Evolutionary conservation across 75 land plant genomes (phyloP).

Genomic region (Isoetes taiwanensis): DNA sequence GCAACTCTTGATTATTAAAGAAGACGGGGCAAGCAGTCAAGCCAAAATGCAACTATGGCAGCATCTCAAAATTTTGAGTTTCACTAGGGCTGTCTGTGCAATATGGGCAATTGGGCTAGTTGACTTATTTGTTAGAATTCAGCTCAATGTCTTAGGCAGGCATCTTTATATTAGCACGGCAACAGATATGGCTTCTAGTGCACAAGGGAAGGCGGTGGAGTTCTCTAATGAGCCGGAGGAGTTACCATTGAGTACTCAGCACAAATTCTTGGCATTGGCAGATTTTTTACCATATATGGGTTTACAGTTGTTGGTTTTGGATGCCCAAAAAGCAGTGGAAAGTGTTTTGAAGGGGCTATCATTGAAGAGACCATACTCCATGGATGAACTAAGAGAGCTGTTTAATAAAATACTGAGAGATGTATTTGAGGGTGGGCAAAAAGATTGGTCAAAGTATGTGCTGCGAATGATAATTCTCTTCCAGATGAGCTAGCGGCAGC

Average conservation of each 20-base stretch:
- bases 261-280: conserved; percentile 45
- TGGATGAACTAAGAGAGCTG: conserved; percentile 41
- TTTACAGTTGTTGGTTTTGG: conserved; percentile 20
- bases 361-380: conserved; percentile 45
- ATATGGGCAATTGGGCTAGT: conserved; percentile 71
- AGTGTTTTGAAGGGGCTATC: conserved; percentile 38
- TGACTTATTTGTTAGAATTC: conserved; percentile 63
- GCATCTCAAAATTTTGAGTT: conserved; percentile 75
- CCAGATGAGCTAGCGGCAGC: conserved; percentile 15
- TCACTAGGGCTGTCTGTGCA: conserved; percentile 59
- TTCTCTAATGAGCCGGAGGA: conserved; percentile 15
- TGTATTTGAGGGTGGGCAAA: conserved; percentile 25
- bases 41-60: conserved; percentile 89
- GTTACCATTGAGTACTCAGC: conserved; percentile 24
- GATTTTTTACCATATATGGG: conserved; percentile 43
- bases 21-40: conserved; percentile 33
- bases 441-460: conserved; percentile 20
- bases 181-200: conserved; percentile 30
- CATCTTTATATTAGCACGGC: conserved; percentile 80
- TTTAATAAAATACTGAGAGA: conserved; percentile 50
- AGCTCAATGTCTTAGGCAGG: conserved; percentile 81
- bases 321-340: conserved; percentile 32
- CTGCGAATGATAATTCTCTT: conserved; percentile 34
- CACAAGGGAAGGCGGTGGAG: conserved; percentile 59
- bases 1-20: conserved; percentile 55